Base-by-base conservation (phyloP, 371 early-diverging fungal species). In the Circinella minor region DNA sequence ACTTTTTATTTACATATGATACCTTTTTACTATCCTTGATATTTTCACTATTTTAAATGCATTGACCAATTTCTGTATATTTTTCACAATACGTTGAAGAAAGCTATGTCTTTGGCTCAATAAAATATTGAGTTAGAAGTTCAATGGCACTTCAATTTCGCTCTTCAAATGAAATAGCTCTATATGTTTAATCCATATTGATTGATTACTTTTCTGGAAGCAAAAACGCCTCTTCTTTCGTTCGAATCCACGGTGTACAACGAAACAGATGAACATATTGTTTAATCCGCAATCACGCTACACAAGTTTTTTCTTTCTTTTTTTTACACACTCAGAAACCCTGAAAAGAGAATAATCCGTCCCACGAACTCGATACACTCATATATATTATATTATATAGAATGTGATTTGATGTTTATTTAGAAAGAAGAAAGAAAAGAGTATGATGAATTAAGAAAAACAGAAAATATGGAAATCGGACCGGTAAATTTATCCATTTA, bases 381-480 rank as follows among this genome's bases (percentile, higher is more conserved):
- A 1, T 2, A 27, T 27, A 27, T 27, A 27, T 27, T 27, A 27
- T 27, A 27, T 27, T 27, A 27, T 27, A 27, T 27, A 27, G 27
- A 27, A 27, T 27, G 27, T 27, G 27, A 27, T 27, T 27, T 27
- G 2, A 55, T 55, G 55, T 20, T n/a, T 55, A 9, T 55, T 14
- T 18, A 55, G 10, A 55, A n/a, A 10, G 55, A 20, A 20, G 55
- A 55, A 8, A 55, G 55, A 55, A 55, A 27, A 27, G 27, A 27
- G 27, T 55, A n/a, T n/a, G n/a, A n/a, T n/a, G n/a, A n/a, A n/a
- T n/a, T n/a, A 57, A 57, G 57, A 57, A 27, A 57, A 57, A 57
- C 57, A 57, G 57, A 57, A 57, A 57, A 57, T 9, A n/a, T n/a
- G 57, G 57, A 57, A 57, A 5, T 20, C 57, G 57, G 57, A 43